phyloP scores from a whole-genome alignment of 352 stramenopile species.

The Pythium sp. region DNA sequence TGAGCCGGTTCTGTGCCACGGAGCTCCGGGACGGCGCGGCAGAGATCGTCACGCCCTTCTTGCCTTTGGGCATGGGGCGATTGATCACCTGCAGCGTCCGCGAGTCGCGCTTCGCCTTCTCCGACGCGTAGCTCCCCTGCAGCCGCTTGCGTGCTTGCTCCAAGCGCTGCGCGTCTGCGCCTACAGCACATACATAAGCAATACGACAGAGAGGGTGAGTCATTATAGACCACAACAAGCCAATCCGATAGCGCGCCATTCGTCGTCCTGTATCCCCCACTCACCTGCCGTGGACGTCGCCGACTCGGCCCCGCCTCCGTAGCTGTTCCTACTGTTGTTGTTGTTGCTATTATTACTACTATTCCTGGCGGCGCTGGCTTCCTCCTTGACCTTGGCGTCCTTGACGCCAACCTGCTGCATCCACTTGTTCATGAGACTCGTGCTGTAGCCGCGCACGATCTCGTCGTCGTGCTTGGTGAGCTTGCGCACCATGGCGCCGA shows the following conservation, averaged over 20 bases:
- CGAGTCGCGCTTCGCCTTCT: constrained; percentile 68
- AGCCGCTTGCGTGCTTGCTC: constrained; percentile 70
- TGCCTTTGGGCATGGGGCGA: constrained; percentile 48
- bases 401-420: constrained; percentile 65
- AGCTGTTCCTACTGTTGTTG: constrained; percentile 8
- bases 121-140: constrained; percentile 71
- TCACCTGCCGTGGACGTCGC: background rate
- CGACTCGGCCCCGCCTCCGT: background rate
- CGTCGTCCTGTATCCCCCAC: too few relatives aligned
- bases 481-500: constrained; percentile 81
- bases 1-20: constrained; percentile 35
- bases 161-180: constrained; percentile 41
- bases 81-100: constrained; percentile 74
- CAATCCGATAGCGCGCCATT: too few relatives aligned
- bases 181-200: background rate
- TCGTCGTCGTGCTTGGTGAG: constrained; percentile 85
- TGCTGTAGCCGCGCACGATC: constrained; percentile 75
- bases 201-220: background rate
- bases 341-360: constrained; percentile 7
- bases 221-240: background rate
- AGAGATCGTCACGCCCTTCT: constrained; percentile 60
- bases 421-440: constrained; percentile 83
- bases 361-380: background rate
- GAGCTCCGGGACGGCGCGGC: constrained; percentile 54
- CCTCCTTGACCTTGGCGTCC: constrained; percentile 3